These are phyloP conservation scores for Emydomyces testavorans DNA, from an alignment of 2,329 filamentous ascomycete species.

Conservation along the genomic window DNA sequence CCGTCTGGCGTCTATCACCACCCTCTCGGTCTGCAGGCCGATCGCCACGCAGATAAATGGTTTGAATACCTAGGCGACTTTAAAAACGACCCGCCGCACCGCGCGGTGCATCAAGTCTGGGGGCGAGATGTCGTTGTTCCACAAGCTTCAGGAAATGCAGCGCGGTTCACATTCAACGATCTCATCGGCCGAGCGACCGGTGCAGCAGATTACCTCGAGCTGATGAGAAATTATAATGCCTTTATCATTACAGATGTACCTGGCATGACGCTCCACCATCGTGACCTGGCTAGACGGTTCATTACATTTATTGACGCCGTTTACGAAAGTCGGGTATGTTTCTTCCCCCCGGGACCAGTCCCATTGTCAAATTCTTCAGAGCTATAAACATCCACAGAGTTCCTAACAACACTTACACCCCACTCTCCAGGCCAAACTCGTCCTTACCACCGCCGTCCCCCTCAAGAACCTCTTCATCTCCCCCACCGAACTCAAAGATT, in stretches of 20 bases:
- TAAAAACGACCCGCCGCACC: conserved; percentile 60
- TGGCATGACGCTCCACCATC: conserved; percentile 73
- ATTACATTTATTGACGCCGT: conserved; percentile 97
- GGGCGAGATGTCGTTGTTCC: conserved; percentile 82
- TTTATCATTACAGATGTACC: conserved; percentile 89
- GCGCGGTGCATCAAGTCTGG: conserved; percentile 77
- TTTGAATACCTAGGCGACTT: conserved; percentile 87
- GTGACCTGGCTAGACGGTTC: conserved; percentile 81
- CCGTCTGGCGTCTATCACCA: conserved; percentile 90
- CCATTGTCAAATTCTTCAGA: too few relatives aligned
- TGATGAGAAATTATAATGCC: conserved; percentile 78
- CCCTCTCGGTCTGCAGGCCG: conserved; percentile 65
- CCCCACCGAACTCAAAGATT: conserved; percentile 53
- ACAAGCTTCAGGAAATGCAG: conserved; percentile 72
- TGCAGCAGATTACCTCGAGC: conserved; percentile 88
- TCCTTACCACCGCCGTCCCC: conserved; percentile 79
- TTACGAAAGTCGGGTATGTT: conserved; percentile 57
- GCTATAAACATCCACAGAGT: background rate
- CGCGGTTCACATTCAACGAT: conserved; percentile 86
- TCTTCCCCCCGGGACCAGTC: too few relatives aligned
- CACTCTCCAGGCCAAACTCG: conserved; percentile 68
- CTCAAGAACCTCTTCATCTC: conserved; percentile 78
- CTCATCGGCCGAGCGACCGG: conserved; percentile 79
- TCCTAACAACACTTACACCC: background rate
- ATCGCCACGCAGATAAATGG: conserved; percentile 82